Evolutionary conservation across 495 filamentous ascomycete genomes (phyloP), one percentile per base, ranked within the genome.

Genomic region (Ramalina peruviana): DNA sequence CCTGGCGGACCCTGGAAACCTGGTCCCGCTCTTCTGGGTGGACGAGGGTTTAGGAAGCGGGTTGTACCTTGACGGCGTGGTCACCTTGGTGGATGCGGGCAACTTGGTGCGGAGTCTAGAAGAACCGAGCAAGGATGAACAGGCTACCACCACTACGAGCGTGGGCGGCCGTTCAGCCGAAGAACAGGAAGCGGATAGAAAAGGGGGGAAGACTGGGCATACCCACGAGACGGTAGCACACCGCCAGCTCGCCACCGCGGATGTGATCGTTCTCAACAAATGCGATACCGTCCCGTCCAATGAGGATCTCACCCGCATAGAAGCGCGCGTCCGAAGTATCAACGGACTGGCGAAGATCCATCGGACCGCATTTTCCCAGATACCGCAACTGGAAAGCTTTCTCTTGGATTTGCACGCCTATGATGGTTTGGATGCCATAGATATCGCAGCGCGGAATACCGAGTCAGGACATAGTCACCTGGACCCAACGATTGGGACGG

Each of bases 11-110:
- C 92, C 92, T 0, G 92, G 92, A 5, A 97, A 96, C 57, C 79
- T 98, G 40, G 92, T 93, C 2, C 92, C 93, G 0, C 65, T 97
- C 16, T 98, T 98, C 66, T 98, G 92, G 92, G 80, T 97, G 39
- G 92, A 98, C 57, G 88, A 94, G 43, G 92, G 88, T 12, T 72
- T 98, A 25, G 90, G 86, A 3, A 94, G 88, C 62, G 86, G 80
- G 16, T 94, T 98, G 55, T 97, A 90, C 62, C 79, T 98, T 11
- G 92, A 98, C 61, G 92, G 92, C 15, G 94, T 98, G 44, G 87
- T 98, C 39, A 97, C 93, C 3, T 71, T 98, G 2, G 86, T 97
- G 46, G 92, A 98, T 67, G 90, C 93, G 36, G 89, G 88, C 65
- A 96, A 96, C 58, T 83, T 97, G 30, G 62, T 89, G 0, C 74